Percentiles rank a stretch among this genome's conserved stretches.
Evolutionary conservation across 2,329 filamentous ascomycete genomes (phyloP).

Genomic region (Calonectria multiphialidica): DNA sequence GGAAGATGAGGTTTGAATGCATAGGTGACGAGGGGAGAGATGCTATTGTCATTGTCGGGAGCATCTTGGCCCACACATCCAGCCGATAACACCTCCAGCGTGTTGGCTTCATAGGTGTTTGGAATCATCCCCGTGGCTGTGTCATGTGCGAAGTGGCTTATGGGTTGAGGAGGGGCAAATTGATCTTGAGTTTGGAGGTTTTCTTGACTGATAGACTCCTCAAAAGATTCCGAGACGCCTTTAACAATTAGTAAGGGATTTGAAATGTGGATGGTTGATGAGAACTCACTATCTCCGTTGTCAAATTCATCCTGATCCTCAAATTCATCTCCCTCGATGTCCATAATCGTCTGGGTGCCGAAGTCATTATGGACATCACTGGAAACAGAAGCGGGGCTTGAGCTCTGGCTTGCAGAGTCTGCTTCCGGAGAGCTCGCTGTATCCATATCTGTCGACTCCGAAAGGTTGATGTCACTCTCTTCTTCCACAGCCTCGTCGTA

Average conservation of each 20-base stretch:
- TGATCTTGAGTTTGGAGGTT: background rate
- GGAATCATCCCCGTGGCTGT: background rate
- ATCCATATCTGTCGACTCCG: slow-evolving; percentile 34
- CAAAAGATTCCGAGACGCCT: slow-evolving; percentile 16
- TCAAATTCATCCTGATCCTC: slow-evolving; percentile 41
- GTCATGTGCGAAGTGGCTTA: background rate
- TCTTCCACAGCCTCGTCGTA: slow-evolving; percentile 23
- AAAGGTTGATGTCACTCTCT: slow-evolving; percentile 18
- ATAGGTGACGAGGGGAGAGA: background rate
- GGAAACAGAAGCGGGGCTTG: background rate
- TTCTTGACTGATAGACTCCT: background rate
- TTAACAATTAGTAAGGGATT: slow-evolving; percentile 23
- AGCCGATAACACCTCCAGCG: background rate
- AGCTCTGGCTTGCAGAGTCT: slow-evolving; percentile 17
- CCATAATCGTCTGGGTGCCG: slow-evolving; percentile 2
- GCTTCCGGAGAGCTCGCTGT: slow-evolving; percentile 25
- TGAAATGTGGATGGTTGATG: background rate
- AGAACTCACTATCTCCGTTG: slow-evolving; percentile 27
- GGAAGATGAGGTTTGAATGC: slow-evolving; percentile 12
- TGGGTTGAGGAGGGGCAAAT: background rate
- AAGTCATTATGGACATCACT: background rate
- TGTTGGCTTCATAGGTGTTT: background rate
- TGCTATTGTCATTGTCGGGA: background rate
- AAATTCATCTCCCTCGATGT: slow-evolving; percentile 27
- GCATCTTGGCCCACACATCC: background rate